phyloP scores from a whole-genome alignment of 2,329 filamentous ascomycete genomes.

The Stagonosporopsis tanaceti region DNA sequence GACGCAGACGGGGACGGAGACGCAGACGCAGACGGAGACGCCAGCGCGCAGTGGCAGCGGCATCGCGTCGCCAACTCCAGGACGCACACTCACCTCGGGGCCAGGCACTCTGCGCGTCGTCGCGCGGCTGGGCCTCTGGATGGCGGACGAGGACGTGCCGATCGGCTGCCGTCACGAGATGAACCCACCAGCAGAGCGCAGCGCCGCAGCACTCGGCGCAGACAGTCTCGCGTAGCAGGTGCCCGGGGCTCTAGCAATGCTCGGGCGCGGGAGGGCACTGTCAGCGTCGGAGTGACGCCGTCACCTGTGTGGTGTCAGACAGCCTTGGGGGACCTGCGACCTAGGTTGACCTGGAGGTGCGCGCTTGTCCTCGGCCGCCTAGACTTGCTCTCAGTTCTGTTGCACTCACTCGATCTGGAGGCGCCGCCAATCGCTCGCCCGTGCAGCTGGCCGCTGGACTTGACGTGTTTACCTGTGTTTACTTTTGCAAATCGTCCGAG shows the following conservation, averaged over 20 bases:
- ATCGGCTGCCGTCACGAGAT: constrained; percentile 32
- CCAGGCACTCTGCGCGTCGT: constrained; percentile 52
- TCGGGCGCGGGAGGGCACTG: too few relatives aligned
- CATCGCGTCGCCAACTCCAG: neutral
- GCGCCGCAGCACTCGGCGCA: neutral
- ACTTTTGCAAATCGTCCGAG: constrained; percentile 1
- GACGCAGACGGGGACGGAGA: too few relatives aligned
- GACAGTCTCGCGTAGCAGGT: constrained; percentile 21
- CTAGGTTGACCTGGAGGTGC: too few relatives aligned
- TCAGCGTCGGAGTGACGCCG: too few relatives aligned
- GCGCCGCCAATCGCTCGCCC: too few relatives aligned
- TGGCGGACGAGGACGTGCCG: constrained; percentile 49
- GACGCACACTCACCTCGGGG: constrained; percentile 44
- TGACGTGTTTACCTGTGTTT: too few relatives aligned
- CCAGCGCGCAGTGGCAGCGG: neutral
- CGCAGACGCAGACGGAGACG: too few relatives aligned
- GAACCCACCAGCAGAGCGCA: constrained; percentile 26
- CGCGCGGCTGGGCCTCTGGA: constrained; percentile 43
- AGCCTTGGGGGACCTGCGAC: neutral
- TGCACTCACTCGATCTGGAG: too few relatives aligned
- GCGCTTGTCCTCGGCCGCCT: too few relatives aligned
- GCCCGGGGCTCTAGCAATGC: constrained; percentile 30
- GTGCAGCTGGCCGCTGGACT: too few relatives aligned
- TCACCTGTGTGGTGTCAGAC: constrained; percentile 13
- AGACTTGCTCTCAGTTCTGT: too few relatives aligned